Evolutionary conservation across 2,329 filamentous ascomycete species (phyloP), one percentile per base, ranked within the genome.

Genomic region (Aspergillus flavus): DNA sequence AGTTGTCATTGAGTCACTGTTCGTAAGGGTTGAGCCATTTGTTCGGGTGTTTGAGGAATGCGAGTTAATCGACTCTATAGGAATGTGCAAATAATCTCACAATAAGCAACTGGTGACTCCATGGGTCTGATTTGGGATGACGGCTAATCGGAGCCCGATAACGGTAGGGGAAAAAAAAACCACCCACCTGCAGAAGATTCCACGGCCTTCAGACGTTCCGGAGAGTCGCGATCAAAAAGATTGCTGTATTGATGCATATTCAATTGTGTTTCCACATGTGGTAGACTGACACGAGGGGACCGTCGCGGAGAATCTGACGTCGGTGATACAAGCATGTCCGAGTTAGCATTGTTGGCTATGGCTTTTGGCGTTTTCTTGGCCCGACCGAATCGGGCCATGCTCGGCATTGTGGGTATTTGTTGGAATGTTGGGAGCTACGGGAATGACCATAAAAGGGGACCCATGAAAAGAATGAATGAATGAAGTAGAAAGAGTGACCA

Each of bases 201-300:
- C 32, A 66, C 58, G 30, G 62, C 69, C 54, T 73, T 71, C 36
- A 68, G 69, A 34, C 61, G 68, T 54, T 75, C 73, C 1, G 72
- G 53, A n/a, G 66, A 64, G 39, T 67, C 62, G 46, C 62, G 67
- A 48, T 78, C 77, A 62, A 78, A 78, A 45, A 79, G 68, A 61
- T 76, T 73, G 68, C 76, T 79, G 65, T 74, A 70, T 65, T 79
- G 77, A 70, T 80, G 75, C 78, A 81, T 81, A 67, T 80, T 79
- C 69, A 81, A 66, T 59, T 73, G 70, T 21, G 78, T 77, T 67
- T 80, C 79, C 67, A 81, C 76, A 73, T 77, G 75, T 43, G 75
- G 71, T 43, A 81, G 71, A 60, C 72, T 76, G 59, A 81, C 66
- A 66, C 75, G 75, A 52, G 78, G 78, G 53, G 75, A 70, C 64